phyloP scores from a whole-genome alignment of 345 rosid species.

The Xanthoceras sorbifolium region DNA sequence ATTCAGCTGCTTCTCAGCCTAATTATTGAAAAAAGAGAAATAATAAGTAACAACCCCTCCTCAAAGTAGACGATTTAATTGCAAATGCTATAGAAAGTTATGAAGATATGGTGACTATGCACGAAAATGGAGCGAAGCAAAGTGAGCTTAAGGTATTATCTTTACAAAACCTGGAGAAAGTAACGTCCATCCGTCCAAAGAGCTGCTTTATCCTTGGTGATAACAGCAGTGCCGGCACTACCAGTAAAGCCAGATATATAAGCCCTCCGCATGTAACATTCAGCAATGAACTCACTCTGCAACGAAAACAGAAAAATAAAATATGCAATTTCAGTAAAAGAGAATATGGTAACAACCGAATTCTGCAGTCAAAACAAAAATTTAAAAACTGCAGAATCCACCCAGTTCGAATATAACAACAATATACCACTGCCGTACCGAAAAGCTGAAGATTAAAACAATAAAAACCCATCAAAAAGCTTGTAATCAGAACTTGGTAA shows the following conservation, averaged over 20 bases:
- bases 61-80: conserved; percentile 1
- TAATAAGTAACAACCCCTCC: not conserved
- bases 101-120: too few species aligned
- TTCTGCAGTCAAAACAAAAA: not conserved
- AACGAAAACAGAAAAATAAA: conserved; percentile 19
- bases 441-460: not conserved
- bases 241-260: conserved; percentile 89
- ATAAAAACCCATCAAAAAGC: not conserved
- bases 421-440: not conserved
- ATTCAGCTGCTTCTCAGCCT: conserved; percentile 90
- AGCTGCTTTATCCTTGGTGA: conserved; percentile 90
- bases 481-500: not conserved
- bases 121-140: not conserved
- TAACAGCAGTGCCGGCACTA: conserved; percentile 89
- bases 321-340: not conserved
- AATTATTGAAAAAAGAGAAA: conserved; percentile 11
- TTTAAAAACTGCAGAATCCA: not conserved
- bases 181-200: conserved; percentile 98
- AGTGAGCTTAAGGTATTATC: not conserved
- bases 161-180: conserved; percentile 84
- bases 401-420: not conserved
- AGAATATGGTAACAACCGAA: not conserved
- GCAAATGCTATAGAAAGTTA: not conserved
- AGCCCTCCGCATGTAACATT: conserved; percentile 82
- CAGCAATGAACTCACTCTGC: conserved; percentile 97